phyloP scores from a whole-genome alignment of 257 asterid species.

The Solanum chiquidenum region DNA sequence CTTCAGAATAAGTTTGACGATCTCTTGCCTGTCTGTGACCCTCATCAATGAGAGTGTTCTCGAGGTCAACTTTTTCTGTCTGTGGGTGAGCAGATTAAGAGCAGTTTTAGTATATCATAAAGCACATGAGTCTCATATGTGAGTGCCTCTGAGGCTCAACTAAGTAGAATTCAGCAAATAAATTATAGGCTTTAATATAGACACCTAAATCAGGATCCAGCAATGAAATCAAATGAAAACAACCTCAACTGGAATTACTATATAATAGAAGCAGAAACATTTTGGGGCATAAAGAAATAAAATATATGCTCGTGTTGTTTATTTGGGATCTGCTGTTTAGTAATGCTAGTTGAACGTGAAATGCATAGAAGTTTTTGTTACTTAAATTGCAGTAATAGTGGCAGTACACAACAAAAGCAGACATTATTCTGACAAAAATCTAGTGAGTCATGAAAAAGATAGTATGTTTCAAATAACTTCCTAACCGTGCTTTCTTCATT shows the following conservation, averaged over 20 bases:
- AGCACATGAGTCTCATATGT: not conserved
- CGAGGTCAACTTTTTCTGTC: slow-evolving; percentile 19
- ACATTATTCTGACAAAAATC: not conserved
- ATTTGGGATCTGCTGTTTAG: not conserved
- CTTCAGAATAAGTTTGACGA: not conserved
- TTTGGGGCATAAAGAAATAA: not conserved
- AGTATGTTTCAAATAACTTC: not conserved
- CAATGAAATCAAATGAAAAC: not conserved
- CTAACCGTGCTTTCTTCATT: not conserved
- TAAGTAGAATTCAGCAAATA: not conserved
- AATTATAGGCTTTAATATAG: not conserved
- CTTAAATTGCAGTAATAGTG: not conserved
- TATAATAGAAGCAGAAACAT: not conserved
- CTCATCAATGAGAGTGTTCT: slow-evolving; percentile 17
- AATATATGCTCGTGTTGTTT: not conserved
- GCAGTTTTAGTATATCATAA: not conserved
- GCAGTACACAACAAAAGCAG: not conserved
- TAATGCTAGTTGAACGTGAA: not conserved
- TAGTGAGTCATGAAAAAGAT: not conserved
- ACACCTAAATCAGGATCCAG: not conserved
- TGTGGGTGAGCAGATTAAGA: not conserved
- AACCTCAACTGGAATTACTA: not conserved
- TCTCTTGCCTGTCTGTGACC: slow-evolving; percentile 5
- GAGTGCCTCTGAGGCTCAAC: not conserved
- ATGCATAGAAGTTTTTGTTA: not conserved